These are phyloP conservation scores for Clavispora fructus DNA, from an alignment of 805 yeast species.

Conservation along the genomic window DNA sequence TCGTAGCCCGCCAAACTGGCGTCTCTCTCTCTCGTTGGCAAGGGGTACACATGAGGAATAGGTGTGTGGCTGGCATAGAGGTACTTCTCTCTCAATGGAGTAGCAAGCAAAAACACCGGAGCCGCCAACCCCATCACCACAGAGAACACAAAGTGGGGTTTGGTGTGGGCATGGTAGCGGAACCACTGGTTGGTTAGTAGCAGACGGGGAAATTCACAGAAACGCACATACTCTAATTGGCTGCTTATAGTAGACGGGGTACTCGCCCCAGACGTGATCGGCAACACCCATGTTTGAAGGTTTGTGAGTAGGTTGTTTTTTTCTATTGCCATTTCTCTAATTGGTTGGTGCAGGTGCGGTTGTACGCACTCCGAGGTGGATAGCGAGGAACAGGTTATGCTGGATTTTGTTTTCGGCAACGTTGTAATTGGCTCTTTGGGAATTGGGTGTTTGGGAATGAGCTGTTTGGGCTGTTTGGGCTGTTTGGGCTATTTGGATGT, in stretches of 20 bases:
- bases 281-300: conserved; percentile 17
- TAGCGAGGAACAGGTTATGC: too few relatives aligned
- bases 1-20: conserved; percentile 48
- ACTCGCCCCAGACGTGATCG: conserved; percentile 42
- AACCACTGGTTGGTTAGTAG: conserved; percentile 45
- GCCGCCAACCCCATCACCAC: conserved; percentile 61
- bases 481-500: too few relatives aligned
- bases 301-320: conserved; percentile 1
- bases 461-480: too few relatives aligned
- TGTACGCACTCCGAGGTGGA: background rate
- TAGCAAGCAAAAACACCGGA: conserved; percentile 55
- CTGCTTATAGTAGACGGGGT: conserved; percentile 56
- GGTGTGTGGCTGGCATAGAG: conserved; percentile 61
- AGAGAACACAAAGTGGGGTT: conserved; percentile 69
- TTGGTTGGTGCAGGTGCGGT: conserved; percentile 6
- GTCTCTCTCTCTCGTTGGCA: conserved; percentile 54
- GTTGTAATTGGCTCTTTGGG: too few relatives aligned
- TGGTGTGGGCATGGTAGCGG: conserved; percentile 70
- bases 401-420: too few relatives aligned
- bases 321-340: conserved; percentile 2
- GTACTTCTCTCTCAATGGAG: conserved; percentile 68
- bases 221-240: conserved; percentile 54
- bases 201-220: background rate
- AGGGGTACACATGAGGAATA: conserved; percentile 56
- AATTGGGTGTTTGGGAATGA: too few relatives aligned